Percentiles rank a stretch among this genome's conserved stretches.
These are phyloP conservation scores for Verticillium isaacii DNA, from an alignment of 2,329 filamentous ascomycete species.

Conservation along the genomic window DNA sequence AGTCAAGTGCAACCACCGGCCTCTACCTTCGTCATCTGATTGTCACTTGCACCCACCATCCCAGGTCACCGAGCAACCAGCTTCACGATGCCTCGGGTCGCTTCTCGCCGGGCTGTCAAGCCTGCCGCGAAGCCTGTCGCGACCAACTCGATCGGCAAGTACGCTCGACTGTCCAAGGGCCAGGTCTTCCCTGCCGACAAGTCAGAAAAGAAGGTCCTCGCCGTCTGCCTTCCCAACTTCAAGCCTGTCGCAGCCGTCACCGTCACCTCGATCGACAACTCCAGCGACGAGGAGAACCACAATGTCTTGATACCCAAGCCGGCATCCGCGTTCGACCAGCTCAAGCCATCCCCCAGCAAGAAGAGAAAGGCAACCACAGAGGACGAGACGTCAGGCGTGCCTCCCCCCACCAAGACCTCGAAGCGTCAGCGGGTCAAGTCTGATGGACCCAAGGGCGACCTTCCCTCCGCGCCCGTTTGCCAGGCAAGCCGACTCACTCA, in stretches of 20 bases:
- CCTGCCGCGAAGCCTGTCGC: conserved; percentile 3
- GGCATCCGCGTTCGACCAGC: background rate
- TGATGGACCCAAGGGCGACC: conserved; percentile 7
- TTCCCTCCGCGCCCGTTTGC: background rate
- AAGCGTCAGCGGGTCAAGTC: conserved; percentile 11
- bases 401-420: background rate
- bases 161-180: conserved; percentile 11
- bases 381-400: background rate
- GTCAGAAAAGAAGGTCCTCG: conserved; percentile 10
- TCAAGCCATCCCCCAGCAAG: conserved; percentile 3
- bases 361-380: conserved; percentile 10
- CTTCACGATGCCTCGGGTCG: conserved; percentile 11
- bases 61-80: background rate
- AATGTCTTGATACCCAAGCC: background rate
- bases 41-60: background rate
- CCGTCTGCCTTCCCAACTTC: conserved; percentile 7
- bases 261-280: conserved; percentile 1
- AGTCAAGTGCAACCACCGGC: background rate
- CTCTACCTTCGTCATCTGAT: background rate
- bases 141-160: conserved; percentile 11
- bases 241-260: background rate
- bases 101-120: conserved; percentile 11
- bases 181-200: conserved; percentile 1
- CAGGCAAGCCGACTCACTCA: background rate
- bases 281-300: conserved; percentile 6